Evolutionary conservation across 495 filamentous ascomycete genomes (phyloP).

Genomic region (Penicillium cataractarum): DNA sequence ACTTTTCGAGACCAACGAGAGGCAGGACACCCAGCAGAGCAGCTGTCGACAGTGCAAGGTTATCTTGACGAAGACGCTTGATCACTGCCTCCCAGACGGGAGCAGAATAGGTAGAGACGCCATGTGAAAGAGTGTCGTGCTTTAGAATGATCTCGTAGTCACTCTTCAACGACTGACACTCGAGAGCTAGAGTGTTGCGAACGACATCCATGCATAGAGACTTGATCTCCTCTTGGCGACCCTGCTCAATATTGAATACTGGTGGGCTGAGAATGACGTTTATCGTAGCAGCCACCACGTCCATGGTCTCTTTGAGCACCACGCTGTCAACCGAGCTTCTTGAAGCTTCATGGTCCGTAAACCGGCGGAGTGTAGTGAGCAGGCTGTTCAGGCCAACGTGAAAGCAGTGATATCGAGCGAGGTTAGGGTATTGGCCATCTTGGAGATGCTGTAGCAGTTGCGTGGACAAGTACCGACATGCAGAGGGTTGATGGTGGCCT

Average conservation of each 20-base stretch:
- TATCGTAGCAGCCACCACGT: conserved; percentile 53
- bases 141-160: conserved; percentile 69
- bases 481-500: conserved; percentile 67
- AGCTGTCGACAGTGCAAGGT: conserved; percentile 66
- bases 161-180: conserved; percentile 71
- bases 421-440: conserved; percentile 44
- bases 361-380: conserved; percentile 54
- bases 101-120: conserved; percentile 64
- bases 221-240: conserved; percentile 39
- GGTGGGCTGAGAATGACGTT: conserved; percentile 46
- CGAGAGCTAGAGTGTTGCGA: conserved; percentile 69
- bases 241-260: conserved; percentile 43
- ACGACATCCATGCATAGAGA: conserved; percentile 64
- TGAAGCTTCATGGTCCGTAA: conserved; percentile 53
- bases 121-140: conserved; percentile 64
- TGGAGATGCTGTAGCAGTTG: conserved; percentile 73
- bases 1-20: conserved; percentile 72
- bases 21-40: conserved; percentile 71
- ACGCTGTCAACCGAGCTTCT: conserved; percentile 54
- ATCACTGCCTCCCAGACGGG: conserved; percentile 78
- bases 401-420: conserved; percentile 54
- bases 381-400: conserved; percentile 52
- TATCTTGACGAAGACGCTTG: conserved; percentile 64
- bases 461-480: conserved; percentile 69
- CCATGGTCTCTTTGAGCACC: conserved; percentile 57